phyloP scores from a whole-genome alignment of 495 filamentous ascomycete species.

The Jackrogersella multiformis region DNA sequence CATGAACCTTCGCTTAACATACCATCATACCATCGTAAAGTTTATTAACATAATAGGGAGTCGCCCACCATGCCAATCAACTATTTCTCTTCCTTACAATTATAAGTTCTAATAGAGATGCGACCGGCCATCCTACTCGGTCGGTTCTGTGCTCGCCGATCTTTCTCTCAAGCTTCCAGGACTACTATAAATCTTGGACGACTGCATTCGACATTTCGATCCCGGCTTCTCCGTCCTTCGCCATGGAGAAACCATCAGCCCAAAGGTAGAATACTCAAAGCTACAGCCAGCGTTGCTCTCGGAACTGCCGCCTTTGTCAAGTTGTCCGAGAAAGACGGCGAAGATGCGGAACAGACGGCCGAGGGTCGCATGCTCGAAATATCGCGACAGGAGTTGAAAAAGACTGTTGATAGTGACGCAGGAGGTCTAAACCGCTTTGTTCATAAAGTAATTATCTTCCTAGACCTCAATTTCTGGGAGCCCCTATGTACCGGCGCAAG shows the following conservation, averaged over 20 bases:
- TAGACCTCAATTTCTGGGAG: conserved; percentile 81
- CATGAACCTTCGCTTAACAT: not conserved
- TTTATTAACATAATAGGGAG: not conserved
- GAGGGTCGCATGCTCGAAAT: conserved; percentile 87
- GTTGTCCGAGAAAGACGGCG: conserved; percentile 71
- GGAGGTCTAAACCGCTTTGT: conserved; percentile 63
- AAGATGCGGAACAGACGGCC: conserved; percentile 68
- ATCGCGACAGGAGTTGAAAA: conserved; percentile 78
- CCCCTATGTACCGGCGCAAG: conserved; percentile 87
- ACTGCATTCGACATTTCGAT: conserved; percentile 34
- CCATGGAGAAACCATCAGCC: conserved; percentile 3
- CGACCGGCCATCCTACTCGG: conserved; percentile 38
- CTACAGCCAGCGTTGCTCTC: conserved; percentile 61
- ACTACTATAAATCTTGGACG: conserved; percentile 24
- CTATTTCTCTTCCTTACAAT: conserved; percentile 11
- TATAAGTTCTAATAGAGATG: conserved; percentile 35
- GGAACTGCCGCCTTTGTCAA: conserved; percentile 71
- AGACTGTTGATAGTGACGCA: conserved; percentile 68
- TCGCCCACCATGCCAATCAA: conserved; percentile 32
- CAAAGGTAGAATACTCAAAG: conserved; percentile 52
- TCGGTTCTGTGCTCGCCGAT: conserved; percentile 43
- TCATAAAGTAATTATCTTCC: conserved; percentile 65
- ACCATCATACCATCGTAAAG: not conserved
- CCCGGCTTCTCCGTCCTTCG: not conserved
- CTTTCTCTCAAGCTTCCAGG: conserved; percentile 20